Conservation (phyloP, 2,329 filamentous ascomycete genomes). For the Pseudogymnoascus sp. region DNA sequence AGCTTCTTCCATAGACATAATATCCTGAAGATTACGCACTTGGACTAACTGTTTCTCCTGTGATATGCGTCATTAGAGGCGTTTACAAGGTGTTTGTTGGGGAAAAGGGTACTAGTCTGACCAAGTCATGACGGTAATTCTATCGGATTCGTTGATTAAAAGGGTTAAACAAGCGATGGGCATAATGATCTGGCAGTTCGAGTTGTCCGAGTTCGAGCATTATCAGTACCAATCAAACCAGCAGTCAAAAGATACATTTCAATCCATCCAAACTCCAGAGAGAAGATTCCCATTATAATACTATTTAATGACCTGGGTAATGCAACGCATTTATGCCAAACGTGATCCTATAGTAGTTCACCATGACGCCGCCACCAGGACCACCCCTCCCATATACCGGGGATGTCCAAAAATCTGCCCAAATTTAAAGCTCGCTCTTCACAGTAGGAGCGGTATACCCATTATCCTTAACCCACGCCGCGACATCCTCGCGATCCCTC, state of each 20-base stretch:
- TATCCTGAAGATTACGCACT: conserved; percentile 39
- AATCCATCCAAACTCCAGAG: not conserved
- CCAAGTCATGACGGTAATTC: not conserved
- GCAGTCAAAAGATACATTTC: not conserved
- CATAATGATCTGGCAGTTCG: not conserved
- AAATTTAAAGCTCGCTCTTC: conserved; percentile 25
- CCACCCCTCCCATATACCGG: not conserved
- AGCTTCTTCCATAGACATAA: conserved; percentile 70
- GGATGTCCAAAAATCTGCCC: not conserved
- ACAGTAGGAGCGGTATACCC: conserved; percentile 38
- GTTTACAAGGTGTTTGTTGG: not conserved
- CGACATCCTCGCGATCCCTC: conserved; percentile 71
- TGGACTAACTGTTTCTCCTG: not conserved
- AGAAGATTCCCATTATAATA: conserved; percentile 7
- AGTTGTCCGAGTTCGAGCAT: not conserved
- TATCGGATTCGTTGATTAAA: not conserved
- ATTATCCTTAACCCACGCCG: conserved; percentile 59
- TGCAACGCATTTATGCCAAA: not conserved
- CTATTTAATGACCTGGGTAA: not conserved
- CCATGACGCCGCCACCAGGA: not conserved
- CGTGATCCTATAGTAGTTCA: conserved; percentile 1
- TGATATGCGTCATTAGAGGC: not conserved
- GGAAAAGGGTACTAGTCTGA: not conserved
- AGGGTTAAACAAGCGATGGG: not conserved
- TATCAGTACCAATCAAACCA: not conserved